Conservation (phyloP, 495 filamentous ascomycete species). For the Aspergillus cristatus region DNA sequence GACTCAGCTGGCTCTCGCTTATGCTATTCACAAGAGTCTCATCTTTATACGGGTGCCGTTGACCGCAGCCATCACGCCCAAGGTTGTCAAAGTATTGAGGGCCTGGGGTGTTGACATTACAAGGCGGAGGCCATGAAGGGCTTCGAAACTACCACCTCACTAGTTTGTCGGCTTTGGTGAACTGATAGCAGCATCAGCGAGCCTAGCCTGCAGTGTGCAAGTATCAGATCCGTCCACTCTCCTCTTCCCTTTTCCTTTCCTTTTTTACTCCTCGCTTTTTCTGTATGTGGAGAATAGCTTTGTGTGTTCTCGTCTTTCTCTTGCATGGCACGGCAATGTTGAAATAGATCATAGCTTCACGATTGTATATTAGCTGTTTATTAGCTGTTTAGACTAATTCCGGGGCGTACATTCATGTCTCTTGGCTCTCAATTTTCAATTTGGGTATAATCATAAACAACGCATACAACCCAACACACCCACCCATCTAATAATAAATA, state of each 20-base stretch:
- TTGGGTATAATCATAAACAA: conserved; percentile 7
- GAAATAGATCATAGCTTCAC: conserved; percentile 9
- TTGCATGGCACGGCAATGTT: conserved; percentile 22
- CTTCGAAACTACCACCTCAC: too few species aligned
- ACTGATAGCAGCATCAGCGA: too few species aligned
- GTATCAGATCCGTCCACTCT: too few species aligned
- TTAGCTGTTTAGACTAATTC: conserved; percentile 29
- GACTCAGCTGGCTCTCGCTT: conserved; percentile 90
- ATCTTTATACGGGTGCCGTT: conserved; percentile 90
- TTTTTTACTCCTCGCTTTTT: background rate
- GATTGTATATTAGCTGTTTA: conserved; percentile 25
- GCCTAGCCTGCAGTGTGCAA: too few species aligned
- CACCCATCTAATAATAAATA: conserved; percentile 1
- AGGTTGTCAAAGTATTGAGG: conserved; percentile 77
- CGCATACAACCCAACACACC: too few species aligned
- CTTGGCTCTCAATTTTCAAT: conserved; percentile 16
- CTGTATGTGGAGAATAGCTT: background rate
- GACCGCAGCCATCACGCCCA: conserved; percentile 81
- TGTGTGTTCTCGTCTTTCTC: conserved; percentile 1
- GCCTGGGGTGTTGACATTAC: conserved; percentile 77
- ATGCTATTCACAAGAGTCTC: conserved; percentile 96
- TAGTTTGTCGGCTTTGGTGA: too few species aligned
- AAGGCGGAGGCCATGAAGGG: conserved; percentile 45
- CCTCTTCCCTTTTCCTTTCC: too few species aligned
- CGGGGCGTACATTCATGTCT: conserved; percentile 10